A percentile compares a stretch with the other conserved stretches of the same genome.
phyloP scores from a whole-genome alignment of 176 grass and related monocot genomes.

The Avena insularis region DNA sequence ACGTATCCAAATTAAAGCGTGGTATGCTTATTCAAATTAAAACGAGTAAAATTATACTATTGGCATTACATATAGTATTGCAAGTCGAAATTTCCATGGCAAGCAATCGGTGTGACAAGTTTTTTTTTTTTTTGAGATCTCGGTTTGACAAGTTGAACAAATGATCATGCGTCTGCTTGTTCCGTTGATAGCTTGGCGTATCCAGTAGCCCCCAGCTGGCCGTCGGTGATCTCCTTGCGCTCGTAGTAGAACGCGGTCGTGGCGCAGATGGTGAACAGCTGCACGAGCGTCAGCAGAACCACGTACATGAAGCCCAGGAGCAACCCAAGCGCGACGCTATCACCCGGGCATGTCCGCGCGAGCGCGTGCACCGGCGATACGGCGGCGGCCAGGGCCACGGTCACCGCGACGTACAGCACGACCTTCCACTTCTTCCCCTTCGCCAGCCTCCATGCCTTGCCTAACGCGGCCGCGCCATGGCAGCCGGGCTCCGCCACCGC shows the following conservation, averaged over 20 bases:
- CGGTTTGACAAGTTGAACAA: background rate
- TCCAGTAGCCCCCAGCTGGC: background rate
- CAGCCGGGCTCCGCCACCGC: slow-evolving; percentile 32
- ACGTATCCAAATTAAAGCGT: no score
- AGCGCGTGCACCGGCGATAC: background rate
- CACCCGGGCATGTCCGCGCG: background rate
- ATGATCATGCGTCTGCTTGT: slow-evolving; percentile 3
- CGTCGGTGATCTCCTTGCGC: background rate
- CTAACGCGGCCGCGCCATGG: slow-evolving; percentile 10
- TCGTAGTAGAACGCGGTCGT: slow-evolving; percentile 40
- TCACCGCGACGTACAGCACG: background rate
- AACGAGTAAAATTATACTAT: background rate
- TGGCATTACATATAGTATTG: background rate
- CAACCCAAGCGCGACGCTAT: background rate
- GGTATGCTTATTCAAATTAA: background rate
- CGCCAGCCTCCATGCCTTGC: slow-evolving; percentile 12
- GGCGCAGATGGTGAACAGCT: slow-evolving; percentile 12
- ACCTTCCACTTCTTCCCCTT: background rate
- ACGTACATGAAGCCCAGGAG: background rate
- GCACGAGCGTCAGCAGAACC: background rate
- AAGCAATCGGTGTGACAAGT: background rate
- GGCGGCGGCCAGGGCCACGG: background rate
- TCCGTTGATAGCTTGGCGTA: background rate
- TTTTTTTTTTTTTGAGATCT: background rate
- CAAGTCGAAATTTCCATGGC: background rate